Conservation (phyloP, 2,329 filamentous ascomycete genomes). For the Apiospora aurea region DNA sequence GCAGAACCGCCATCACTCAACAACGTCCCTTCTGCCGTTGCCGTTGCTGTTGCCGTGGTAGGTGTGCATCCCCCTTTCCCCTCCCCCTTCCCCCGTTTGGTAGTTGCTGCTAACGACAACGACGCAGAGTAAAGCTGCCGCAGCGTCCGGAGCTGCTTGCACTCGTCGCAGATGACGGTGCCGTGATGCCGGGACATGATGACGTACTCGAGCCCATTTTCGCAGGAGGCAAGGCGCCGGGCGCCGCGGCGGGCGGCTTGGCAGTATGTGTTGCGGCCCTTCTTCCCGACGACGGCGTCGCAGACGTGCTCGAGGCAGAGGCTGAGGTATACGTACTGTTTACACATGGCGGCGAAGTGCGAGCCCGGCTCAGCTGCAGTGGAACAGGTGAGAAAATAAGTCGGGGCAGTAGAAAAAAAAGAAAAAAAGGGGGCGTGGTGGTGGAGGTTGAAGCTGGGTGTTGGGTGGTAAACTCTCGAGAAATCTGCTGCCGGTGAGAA, state of each 20-base stretch:
- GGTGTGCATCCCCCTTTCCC: too few relatives aligned
- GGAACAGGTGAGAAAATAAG: not conserved
- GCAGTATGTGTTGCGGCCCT: constrained; percentile 6
- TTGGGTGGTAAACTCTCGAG: not conserved
- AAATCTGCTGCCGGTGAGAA: not conserved
- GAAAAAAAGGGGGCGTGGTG: too few relatives aligned
- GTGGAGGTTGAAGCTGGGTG: not conserved
- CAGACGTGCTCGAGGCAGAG: not conserved
- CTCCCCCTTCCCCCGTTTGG: not conserved
- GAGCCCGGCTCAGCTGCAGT: not conserved
- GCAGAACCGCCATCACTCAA: not conserved
- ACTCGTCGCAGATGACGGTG: not conserved
- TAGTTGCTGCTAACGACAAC: not conserved
- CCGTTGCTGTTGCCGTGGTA: not conserved
- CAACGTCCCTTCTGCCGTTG: not conserved
- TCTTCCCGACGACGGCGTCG: not conserved
- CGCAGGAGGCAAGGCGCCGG: not conserved
- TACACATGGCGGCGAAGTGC: constrained; percentile 7
- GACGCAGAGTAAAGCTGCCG: not conserved
- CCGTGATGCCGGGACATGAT: not conserved
- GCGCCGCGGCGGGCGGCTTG: not conserved
- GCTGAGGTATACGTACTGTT: not conserved
- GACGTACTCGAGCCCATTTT: not conserved
- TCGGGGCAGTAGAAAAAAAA: too few relatives aligned
- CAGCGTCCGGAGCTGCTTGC: not conserved